These are phyloP conservation scores for Penicillium verrucosum DNA, from an alignment of 2,329 filamentous ascomycete genomes.

Conservation along the genomic window DNA sequence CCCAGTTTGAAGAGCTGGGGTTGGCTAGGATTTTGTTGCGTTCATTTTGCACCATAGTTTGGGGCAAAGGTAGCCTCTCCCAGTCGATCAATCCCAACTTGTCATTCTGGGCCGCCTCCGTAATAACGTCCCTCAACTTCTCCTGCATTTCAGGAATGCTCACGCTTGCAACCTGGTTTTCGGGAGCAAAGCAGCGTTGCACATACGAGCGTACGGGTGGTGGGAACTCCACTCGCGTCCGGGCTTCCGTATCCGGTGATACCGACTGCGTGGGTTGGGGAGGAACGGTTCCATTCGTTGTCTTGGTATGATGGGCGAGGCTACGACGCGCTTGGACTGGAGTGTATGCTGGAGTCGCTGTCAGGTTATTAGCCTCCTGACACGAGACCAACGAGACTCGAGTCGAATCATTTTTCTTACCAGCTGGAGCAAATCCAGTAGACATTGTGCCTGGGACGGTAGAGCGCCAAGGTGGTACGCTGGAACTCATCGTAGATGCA, in stretches of 20 bases:
- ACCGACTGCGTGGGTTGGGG: conserved; percentile 28
- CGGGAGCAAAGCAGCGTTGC: conserved; percentile 76
- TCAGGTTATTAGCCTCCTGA: conserved; percentile 15
- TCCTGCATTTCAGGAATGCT: conserved; percentile 69
- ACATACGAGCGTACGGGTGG: conserved; percentile 83
- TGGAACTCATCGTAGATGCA: conserved; percentile 37
- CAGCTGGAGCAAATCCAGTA: conserved; percentile 30
- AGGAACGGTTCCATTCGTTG: conserved; percentile 21
- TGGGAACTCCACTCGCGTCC: conserved; percentile 70
- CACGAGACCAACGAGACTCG: background rate
- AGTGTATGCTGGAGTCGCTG: conserved; percentile 56
- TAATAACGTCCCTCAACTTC: conserved; percentile 83
- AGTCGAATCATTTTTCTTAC: conserved; percentile 26
- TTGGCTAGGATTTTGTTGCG: conserved; percentile 52
- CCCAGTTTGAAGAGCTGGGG: conserved; percentile 40
- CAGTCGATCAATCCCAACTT: conserved; percentile 75
- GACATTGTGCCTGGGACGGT: conserved; percentile 31
- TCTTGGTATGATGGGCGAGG: conserved; percentile 46
- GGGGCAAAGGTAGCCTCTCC: conserved; percentile 77
- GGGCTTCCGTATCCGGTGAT: conserved; percentile 37
- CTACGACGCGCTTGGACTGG: conserved; percentile 61
- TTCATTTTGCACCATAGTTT: conserved; percentile 74
- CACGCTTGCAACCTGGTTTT: conserved; percentile 64
- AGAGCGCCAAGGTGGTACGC: conserved; percentile 40
- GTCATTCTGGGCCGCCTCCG: conserved; percentile 70